Percentiles rank a stretch among this genome's conserved stretches.
phyloP scores from a whole-genome alignment of 2,329 filamentous ascomycete genomes.

The Ilyonectria sp. region DNA sequence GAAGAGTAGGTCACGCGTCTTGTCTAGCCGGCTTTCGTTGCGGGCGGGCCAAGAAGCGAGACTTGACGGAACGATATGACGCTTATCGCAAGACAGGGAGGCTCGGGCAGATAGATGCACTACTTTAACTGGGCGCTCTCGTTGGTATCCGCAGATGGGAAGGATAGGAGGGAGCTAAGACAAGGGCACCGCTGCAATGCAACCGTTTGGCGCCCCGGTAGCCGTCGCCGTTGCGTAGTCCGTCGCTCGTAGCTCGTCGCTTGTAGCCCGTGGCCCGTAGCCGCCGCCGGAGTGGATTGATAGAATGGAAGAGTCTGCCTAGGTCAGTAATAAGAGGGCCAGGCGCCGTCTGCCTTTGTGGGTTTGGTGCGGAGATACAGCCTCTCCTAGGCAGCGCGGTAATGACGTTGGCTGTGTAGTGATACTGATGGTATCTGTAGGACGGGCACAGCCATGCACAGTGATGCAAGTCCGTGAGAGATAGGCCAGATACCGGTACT shows the following conservation, averaged over 20 bases:
- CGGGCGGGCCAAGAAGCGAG: constrained; percentile 35
- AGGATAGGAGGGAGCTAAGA: constrained; percentile 1
- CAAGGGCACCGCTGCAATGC: constrained; percentile 9
- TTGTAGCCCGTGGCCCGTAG: background rate
- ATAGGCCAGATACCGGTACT: constrained; percentile 1
- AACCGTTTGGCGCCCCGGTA: constrained; percentile 1
- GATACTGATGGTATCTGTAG: constrained; percentile 18
- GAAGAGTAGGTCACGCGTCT: constrained; percentile 22
- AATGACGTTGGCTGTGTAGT: constrained; percentile 30
- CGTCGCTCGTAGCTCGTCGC: background rate
- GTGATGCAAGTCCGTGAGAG: background rate
- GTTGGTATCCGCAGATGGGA: constrained; percentile 7
- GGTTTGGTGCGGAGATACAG: constrained; percentile 36
- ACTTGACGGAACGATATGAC: constrained; percentile 38
- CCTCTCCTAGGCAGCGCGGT: constrained; percentile 34
- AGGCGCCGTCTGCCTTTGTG: background rate
- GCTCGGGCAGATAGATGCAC: constrained; percentile 3
- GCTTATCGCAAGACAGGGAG: constrained; percentile 43
- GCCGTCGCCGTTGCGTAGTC: background rate
- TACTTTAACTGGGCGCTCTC: constrained; percentile 1
- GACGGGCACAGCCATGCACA: background rate
- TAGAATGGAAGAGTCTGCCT: background rate
- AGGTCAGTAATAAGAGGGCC: background rate
- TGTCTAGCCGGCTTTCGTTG: constrained; percentile 6
- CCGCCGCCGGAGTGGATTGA: background rate